Conservation (phyloP, 805 yeast genomes). For the Pichia heedii region DNA sequence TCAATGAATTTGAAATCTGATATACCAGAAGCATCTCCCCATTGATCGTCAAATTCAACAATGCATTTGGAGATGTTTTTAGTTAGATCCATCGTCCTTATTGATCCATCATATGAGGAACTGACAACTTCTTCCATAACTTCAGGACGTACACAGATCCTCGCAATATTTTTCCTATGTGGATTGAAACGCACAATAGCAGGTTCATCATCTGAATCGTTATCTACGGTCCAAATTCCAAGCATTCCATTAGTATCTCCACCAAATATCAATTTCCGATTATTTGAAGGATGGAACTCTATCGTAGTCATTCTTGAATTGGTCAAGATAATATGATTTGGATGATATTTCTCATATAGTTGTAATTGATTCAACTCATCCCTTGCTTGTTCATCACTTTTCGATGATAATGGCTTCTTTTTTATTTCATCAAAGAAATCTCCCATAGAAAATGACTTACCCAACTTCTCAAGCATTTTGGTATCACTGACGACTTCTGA, state of each 20-base stretch:
- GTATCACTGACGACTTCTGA: conserved; percentile 43
- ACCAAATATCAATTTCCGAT: conserved; percentile 58
- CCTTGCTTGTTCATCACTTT: conserved; percentile 39
- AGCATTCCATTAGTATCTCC: conserved; percentile 86
- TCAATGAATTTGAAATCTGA: conserved; percentile 63
- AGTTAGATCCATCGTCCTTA: conserved; percentile 61
- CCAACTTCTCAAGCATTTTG: conserved; percentile 30
- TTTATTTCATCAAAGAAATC: conserved; percentile 55
- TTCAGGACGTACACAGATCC: conserved; percentile 41
- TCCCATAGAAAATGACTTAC: conserved; percentile 53
- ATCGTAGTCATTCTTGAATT: conserved; percentile 67
- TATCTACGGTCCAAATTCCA: conserved; percentile 79
- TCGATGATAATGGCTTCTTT: conserved; percentile 28
- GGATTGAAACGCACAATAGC: conserved; percentile 58
- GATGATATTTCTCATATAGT: conserved; percentile 49
- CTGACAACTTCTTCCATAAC: conserved; percentile 48
- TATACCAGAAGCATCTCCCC: conserved; percentile 52
- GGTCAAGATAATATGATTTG: conserved; percentile 62
- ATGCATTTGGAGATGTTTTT: conserved; percentile 52
- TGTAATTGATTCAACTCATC: conserved; percentile 43
- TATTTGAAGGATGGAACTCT: conserved; percentile 64
- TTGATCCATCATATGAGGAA: conserved; percentile 81
- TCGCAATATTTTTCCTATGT: conserved; percentile 68
- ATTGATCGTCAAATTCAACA: conserved; percentile 46
- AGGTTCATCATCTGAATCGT: conserved; percentile 31